phyloP scores from a whole-genome alignment of 495 filamentous ascomycete species.

The Letharia columbiana region DNA sequence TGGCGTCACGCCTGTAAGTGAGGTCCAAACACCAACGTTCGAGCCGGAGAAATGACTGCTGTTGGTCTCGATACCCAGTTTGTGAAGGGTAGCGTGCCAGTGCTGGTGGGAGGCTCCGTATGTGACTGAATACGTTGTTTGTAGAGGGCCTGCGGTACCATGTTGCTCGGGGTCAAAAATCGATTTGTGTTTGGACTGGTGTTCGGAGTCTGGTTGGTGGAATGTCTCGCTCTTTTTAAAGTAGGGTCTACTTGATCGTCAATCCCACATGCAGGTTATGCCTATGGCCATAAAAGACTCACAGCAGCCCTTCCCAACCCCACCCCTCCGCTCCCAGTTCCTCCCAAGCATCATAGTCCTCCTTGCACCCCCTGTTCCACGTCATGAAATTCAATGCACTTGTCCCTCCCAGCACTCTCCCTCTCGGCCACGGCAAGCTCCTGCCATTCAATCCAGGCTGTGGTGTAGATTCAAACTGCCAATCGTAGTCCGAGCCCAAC shows the following conservation, averaged over 20 bases:
- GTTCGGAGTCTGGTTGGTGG: slow-evolving; percentile 31
- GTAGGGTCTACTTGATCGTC: slow-evolving; percentile 30
- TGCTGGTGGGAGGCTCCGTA: slow-evolving; percentile 38
- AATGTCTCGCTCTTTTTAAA: slow-evolving; percentile 44
- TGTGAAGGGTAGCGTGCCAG: slow-evolving; percentile 42
- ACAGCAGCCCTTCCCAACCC: slow-evolving; percentile 47
- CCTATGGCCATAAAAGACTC: slow-evolving; percentile 19
- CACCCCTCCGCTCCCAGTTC: slow-evolving; percentile 47
- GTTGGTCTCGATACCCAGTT: slow-evolving; percentile 35
- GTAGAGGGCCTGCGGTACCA: slow-evolving; percentile 38
- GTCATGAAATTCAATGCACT: slow-evolving; percentile 45
- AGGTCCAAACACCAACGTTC: slow-evolving; percentile 41
- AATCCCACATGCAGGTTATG: not conserved
- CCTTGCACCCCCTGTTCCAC: slow-evolving; percentile 46
- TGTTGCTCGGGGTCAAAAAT: slow-evolving; percentile 30
- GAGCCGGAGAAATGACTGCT: slow-evolving; percentile 33
- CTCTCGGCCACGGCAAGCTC: slow-evolving; percentile 31
- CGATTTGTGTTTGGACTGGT: slow-evolving; percentile 28
- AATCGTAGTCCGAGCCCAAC: slow-evolving; percentile 37
- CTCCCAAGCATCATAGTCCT: slow-evolving; percentile 52
- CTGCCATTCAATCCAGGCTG: slow-evolving; percentile 34
- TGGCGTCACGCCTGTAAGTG: slow-evolving; percentile 33
- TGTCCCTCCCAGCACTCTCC: slow-evolving; percentile 38
- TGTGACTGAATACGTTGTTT: slow-evolving; percentile 36
- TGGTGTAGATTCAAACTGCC: slow-evolving; percentile 35